phyloP scores from a whole-genome alignment of 192 early-diverging fungal species.

The Pilaira anomala region DNA sequence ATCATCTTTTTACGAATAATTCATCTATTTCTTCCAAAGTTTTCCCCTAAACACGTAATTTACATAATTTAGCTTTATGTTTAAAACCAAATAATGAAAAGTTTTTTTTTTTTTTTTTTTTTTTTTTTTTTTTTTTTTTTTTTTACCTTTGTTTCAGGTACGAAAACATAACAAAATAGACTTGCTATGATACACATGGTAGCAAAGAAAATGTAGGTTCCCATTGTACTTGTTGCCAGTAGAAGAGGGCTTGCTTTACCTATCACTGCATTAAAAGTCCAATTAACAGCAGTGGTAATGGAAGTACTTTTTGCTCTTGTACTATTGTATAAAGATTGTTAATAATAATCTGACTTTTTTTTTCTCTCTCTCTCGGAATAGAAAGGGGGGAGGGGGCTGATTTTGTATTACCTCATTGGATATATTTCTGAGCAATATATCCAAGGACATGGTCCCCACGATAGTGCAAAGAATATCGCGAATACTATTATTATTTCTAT shows the following conservation, averaged over 20 bases:
- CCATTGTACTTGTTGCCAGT: constrained; percentile 47
- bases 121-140: neutral
- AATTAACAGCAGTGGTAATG: constrained; percentile 68
- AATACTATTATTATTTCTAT: constrained; percentile 32
- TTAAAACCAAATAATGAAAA: constrained; percentile 39
- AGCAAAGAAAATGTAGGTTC: constrained; percentile 68
- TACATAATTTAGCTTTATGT: too few species aligned
- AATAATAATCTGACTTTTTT: too few species aligned
- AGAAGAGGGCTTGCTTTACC: constrained; percentile 49
- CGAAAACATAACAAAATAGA: constrained; percentile 60
- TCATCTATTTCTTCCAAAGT: constrained; percentile 86
- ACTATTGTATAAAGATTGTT: constrained; percentile 39
- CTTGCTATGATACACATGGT: constrained; percentile 52
- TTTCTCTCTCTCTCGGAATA: neutral
- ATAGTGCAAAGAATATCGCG: constrained; percentile 58
- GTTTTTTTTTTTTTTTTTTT: neutral
- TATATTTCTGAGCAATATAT: constrained; percentile 74
- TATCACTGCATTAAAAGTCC: constrained; percentile 57
- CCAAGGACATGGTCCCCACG: constrained; percentile 79
- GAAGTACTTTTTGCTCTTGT: constrained; percentile 63
- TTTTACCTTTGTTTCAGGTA: constrained; percentile 62
- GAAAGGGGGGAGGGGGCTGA: neutral
- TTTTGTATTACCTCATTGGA: constrained; percentile 44
- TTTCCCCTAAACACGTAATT: constrained; percentile 37
- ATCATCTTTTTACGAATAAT: constrained; percentile 27